These are phyloP conservation scores for Tulasnella calospora DNA, from an alignment of 768 basidiomycete species.

Conservation along the genomic window DNA sequence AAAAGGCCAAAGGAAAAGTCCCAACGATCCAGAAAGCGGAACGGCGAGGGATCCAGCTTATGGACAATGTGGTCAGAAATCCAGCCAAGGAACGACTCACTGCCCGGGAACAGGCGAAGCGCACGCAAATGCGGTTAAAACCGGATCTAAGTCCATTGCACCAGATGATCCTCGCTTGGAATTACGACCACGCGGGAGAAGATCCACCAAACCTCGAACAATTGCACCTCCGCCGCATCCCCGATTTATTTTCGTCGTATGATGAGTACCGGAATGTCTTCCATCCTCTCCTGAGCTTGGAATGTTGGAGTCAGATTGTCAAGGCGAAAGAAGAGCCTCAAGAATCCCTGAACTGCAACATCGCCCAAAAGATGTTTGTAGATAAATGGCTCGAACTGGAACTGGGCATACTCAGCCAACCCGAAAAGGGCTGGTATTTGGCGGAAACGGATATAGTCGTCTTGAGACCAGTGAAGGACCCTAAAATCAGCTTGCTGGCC, in stretches of 20 bases:
- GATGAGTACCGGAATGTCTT: conserved; percentile 68
- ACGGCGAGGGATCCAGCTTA: conserved; percentile 49
- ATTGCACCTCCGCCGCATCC: conserved; percentile 42
- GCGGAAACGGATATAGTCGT: conserved; percentile 84
- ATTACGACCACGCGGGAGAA: conserved; percentile 63
- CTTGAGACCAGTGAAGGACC: conserved; percentile 45
- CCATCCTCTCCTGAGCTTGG: conserved; percentile 78
- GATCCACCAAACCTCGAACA: conserved; percentile 51
- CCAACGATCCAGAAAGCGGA: conserved; percentile 50
- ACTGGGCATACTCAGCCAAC: conserved; percentile 50
- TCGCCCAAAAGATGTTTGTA: conserved; percentile 63
- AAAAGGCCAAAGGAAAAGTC: conserved; percentile 50
- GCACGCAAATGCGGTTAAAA: conserved; percentile 62
- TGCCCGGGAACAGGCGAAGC: conserved; percentile 57
- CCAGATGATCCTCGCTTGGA: conserved; percentile 75
- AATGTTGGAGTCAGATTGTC: conserved; percentile 84
- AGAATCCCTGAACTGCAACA: conserved; percentile 50
- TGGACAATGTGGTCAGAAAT: conserved; percentile 42
- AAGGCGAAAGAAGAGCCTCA: conserved; percentile 66
- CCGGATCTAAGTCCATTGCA: conserved; percentile 81
- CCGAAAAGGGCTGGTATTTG: conserved; percentile 68
- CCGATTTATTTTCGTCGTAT: conserved; percentile 59
- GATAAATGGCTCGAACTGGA: conserved; percentile 85
- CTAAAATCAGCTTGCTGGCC: conserved; percentile 48
- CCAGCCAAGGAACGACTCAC: conserved; percentile 42